These are phyloP conservation scores for Cymodocea nodosa DNA, from an alignment of 116 monocot species.

Conservation along the genomic window DNA sequence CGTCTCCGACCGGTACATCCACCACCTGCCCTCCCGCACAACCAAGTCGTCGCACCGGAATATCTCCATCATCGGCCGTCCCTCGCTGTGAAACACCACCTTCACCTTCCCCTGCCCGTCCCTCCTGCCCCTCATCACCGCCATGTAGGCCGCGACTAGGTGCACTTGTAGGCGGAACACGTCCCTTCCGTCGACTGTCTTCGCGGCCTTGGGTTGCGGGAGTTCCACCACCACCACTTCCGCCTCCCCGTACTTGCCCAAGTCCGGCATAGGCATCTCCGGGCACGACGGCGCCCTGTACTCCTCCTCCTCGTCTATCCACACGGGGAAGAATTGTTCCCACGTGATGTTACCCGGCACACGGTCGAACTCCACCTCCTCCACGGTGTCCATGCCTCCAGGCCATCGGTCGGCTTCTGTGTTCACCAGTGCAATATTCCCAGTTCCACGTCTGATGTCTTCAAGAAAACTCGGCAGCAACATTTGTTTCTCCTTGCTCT, in stretches of 20 bases:
- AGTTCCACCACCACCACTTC: slow-evolving; percentile 51
- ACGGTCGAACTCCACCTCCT: slow-evolving; percentile 21
- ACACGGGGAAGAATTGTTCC: slow-evolving; percentile 58
- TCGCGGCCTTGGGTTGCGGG: slow-evolving; percentile 24
- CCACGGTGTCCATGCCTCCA: background rate
- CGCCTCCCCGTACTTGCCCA: slow-evolving; percentile 12
- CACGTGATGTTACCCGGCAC: slow-evolving; percentile 30
- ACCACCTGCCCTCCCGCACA: slow-evolving; percentile 50
- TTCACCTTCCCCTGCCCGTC: background rate
- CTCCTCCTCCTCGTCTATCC: slow-evolving; percentile 76
- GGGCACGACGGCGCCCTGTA: slow-evolving; percentile 46
- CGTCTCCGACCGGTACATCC: slow-evolving; percentile 53
- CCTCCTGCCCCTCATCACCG: slow-evolving; percentile 28
- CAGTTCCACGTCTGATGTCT: background rate
- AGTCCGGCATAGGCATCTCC: slow-evolving; percentile 62
- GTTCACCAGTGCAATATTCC: slow-evolving; percentile 4
- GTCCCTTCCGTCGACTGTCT: slow-evolving; percentile 28
- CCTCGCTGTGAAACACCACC: slow-evolving; percentile 26
- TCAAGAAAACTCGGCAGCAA: background rate
- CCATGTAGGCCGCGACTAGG: slow-evolving; percentile 46
- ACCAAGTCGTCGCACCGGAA: slow-evolving; percentile 57
- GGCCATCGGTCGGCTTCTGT: slow-evolving; percentile 1
- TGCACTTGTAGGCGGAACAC: slow-evolving; percentile 59
- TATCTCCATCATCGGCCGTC: slow-evolving; percentile 73
- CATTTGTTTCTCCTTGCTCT: too few species aligned